Conservation (phyloP, 495 filamentous ascomycete genomes). For the Halenospora varia region DNA sequence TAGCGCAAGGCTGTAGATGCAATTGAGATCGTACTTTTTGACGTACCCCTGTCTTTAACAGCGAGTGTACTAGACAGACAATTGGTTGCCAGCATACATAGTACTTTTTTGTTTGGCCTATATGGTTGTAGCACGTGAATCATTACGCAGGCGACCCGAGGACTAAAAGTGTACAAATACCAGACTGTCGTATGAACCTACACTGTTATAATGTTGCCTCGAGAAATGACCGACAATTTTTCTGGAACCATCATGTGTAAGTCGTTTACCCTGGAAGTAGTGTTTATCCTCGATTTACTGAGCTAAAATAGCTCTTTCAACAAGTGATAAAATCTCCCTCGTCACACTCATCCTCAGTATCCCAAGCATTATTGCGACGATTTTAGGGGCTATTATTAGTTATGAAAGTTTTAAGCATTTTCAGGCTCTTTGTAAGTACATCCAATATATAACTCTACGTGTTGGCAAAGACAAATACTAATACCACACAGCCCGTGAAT, state of each 20-base stretch:
- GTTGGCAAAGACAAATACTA: background rate
- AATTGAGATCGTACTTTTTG: background rate
- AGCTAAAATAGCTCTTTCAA: constrained; percentile 3
- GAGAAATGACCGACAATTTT: too few species aligned
- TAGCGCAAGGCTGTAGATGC: background rate
- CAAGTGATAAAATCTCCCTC: constrained; percentile 10
- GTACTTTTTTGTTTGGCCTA: background rate
- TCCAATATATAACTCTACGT: background rate
- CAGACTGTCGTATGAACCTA: too few species aligned
- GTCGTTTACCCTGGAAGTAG: background rate
- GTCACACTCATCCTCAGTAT: constrained; percentile 8
- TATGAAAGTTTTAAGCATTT: constrained; percentile 13
- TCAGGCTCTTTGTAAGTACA: constrained; percentile 5
- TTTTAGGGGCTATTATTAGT: constrained; percentile 4
- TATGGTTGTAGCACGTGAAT: background rate
- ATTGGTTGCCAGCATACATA: background rate
- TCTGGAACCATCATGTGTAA: constrained; percentile 2
- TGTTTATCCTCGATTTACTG: background rate
- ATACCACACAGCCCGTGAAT: constrained; percentile 1
- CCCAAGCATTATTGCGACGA: constrained; percentile 9
- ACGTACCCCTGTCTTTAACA: background rate
- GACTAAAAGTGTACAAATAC: too few species aligned
- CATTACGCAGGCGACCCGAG: background rate
- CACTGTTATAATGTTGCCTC: too few species aligned
- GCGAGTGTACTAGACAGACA: background rate